Base-by-base conservation (phyloP, 2,329 filamentous ascomycete genomes). In the Piedraia hortae region DNA sequence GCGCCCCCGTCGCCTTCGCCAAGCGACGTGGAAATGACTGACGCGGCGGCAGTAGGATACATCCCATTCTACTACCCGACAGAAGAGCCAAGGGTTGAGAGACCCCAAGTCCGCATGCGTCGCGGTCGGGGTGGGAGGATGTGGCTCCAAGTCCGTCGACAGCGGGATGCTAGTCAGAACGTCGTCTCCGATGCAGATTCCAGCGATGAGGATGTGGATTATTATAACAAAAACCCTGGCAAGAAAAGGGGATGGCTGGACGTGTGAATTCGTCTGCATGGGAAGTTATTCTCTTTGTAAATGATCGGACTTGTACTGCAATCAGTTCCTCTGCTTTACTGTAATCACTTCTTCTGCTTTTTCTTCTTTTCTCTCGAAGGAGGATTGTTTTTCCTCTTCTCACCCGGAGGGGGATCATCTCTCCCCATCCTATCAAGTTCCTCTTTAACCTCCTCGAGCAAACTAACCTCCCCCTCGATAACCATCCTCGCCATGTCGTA, bases 111-210 rank as follows among this genome's bases (percentile, higher is more conserved):
- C n/a, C n/a, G n/a, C n/a, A n/a, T 78, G 31, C 69, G 85, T 27
- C 65, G 78, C 24, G 82, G 82, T 24, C 70, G 82, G 34, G 58
- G 80, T 30, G 77, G 78, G 30, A 66, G 82, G 17, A 45, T 89
- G 33, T 77, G 78, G 60, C 75, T 93, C 33, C 85, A 93, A 46
- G 68, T 34, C 26, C 31, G 37, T 14, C 37, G 36, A 21, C 30
- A 34, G 8, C 28, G 31, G 24, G 28, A 31, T 9, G 23, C 18
- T 12, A 34, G 35, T 10, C 26, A 35, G 7, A 40, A 37, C 14
- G 42, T 45, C 10, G 37, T 45, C 28, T 90, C 72, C 60, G 88
- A 78, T 47, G 89, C 75, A 47, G 75, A 89, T 35, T 74, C 78
- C 28, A 14, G 15, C 19, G 19, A 21, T 10, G 19, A 21, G 10